Base-by-base conservation (phyloP, 108 stramenopile genomes). In the Cylindrotheca closterium region DNA sequence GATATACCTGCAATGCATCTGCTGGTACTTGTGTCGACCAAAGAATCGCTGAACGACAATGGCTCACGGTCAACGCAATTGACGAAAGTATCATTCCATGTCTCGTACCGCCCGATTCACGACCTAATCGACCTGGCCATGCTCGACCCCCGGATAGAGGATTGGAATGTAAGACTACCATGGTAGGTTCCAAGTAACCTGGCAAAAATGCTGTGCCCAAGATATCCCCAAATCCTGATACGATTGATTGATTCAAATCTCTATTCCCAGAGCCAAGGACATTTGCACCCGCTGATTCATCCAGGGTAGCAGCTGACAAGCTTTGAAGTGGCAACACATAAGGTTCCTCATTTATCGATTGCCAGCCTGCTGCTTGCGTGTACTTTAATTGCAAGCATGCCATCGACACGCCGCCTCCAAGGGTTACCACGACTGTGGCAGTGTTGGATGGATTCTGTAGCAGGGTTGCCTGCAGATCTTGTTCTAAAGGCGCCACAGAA, bases 191-290 rank as follows among this genome's bases (percentile, higher is more conserved):
- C 7, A 73, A 72, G 55, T 88, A 94, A 47, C 90, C 88, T 28
- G 80, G 81, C 55, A 94, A 70, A 67, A 84, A 92, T 8, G 75
- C 45, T 3, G 71, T 59, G 17, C 61, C 68, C 27, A 89, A 47
- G 27, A 94, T 80, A 51, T 94, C 93, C 15, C 93, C 93, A 64
- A 89, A 91, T 0, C 92, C 92, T 72, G 89, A 87, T 2, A 71
- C 67, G 28, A 86, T 77, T 18, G 64, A 60, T 42, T 52, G 58
- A 10, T 5, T 29, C 42, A 23, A 15, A 47, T 47, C 63, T 30
- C 42, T 42, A 15, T 15, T 42, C 10, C 10, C 37, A 10, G 37
- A 7, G 15, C 10, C 37, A 15, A 42, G 15, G 15, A 24, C 2
- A 15, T 12, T 65, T 55, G 21, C 51, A 22, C 51, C 29, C 1